Percentiles rank a stretch among this genome's conserved stretches.
These are phyloP conservation scores for Xylariaceae sp. DNA, from an alignment of 2,329 filamentous ascomycete genomes.

Conservation along the genomic window DNA sequence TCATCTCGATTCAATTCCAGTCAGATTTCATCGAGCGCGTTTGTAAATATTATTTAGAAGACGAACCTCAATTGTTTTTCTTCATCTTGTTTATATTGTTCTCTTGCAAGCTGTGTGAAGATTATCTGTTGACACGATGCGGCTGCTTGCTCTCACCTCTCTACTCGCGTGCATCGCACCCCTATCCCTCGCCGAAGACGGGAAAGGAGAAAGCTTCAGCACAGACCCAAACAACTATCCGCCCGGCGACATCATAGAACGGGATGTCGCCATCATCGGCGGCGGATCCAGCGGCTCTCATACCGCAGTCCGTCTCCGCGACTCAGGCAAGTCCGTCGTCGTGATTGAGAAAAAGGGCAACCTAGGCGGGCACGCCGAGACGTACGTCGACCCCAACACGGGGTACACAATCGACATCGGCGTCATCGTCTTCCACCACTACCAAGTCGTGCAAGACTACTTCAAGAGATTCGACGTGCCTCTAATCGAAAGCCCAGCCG, in stretches of 20 bases:
- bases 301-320: constrained; percentile 31
- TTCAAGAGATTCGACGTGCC: not conserved
- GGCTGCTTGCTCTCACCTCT: not conserved
- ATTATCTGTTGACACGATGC: not conserved
- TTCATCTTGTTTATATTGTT: too few species aligned
- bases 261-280: constrained; percentile 33
- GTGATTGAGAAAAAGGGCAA: constrained; percentile 32
- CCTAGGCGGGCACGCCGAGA: constrained; percentile 27
- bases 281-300: constrained; percentile 34
- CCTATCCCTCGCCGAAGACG: not conserved
- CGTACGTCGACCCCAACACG: constrained; percentile 7
- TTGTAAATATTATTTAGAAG: not conserved
- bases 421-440: constrained; percentile 1
- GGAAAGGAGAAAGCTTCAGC: not conserved
- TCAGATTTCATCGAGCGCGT: too few species aligned
- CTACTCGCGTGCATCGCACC: not conserved
- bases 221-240: not conserved
- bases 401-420: constrained; percentile 4
- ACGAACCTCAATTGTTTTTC: not conserved
- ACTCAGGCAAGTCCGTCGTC: constrained; percentile 30
- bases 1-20: too few species aligned
- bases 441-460: not conserved
- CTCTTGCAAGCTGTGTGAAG: not conserved
- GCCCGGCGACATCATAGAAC: constrained; percentile 1
- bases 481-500: not conserved